Evolutionary conservation across 768 basidiomycete genomes (phyloP).

Genomic region (Pleurotus pulmonarius): DNA sequence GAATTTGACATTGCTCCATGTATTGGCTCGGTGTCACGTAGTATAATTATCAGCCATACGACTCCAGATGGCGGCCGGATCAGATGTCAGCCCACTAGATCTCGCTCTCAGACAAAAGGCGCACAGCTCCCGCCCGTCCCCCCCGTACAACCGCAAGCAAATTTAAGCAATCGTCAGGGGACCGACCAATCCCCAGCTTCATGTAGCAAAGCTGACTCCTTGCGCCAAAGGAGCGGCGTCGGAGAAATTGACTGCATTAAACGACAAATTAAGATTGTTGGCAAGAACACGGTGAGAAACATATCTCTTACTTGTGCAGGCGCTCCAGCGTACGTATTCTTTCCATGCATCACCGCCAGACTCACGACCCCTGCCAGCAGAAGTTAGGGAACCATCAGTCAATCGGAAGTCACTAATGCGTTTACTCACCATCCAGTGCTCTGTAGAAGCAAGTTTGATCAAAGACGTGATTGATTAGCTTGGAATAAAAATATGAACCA

Average conservation of each 20-base stretch:
- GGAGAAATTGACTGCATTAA: constrained; percentile 73
- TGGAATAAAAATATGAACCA: constrained; percentile 7
- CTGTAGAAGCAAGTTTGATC: constrained; percentile 31
- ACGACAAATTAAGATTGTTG: neutral
- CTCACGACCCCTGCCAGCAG: constrained; percentile 76
- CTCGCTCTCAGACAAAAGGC: neutral
- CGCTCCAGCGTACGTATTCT: constrained; percentile 90
- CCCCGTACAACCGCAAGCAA: neutral
- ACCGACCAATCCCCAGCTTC: constrained; percentile 15
- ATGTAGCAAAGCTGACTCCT: constrained; percentile 78
- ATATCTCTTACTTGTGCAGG: constrained; percentile 61
- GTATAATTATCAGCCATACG: constrained; percentile 4
- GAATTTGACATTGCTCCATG: constrained; percentile 6
- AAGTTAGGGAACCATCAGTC: constrained; percentile 10
- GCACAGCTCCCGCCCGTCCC: neutral
- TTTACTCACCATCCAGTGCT: constrained; percentile 75
- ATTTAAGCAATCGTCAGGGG: neutral
- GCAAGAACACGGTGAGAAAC: neutral
- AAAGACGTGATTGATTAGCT: constrained; percentile 14
- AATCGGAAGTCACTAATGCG: neutral
- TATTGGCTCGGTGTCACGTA: constrained; percentile 6
- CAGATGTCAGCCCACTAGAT: constrained; percentile 1
- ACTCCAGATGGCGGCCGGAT: constrained; percentile 3
- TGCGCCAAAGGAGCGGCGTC: constrained; percentile 88
- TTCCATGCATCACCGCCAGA: constrained; percentile 99